Evolutionary conservation across 768 basidiomycete genomes (phyloP).

Genomic region (Kwoniella mangroviensis): DNA sequence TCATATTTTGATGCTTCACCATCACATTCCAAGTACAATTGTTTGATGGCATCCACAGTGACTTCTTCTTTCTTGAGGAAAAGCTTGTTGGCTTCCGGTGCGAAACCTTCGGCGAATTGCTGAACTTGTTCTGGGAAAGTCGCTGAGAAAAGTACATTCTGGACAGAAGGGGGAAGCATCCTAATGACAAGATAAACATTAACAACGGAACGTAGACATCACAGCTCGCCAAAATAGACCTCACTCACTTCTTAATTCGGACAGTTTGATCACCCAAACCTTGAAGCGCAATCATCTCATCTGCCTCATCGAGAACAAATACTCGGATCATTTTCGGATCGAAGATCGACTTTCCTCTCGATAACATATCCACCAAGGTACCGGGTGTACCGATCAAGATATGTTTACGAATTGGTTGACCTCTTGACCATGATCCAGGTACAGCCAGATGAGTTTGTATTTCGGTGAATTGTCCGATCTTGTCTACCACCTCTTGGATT

Average conservation of each 20-base stretch:
- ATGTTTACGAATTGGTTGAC: slow-evolving; percentile 71
- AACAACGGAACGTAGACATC: not conserved
- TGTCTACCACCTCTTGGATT: slow-evolving; percentile 90
- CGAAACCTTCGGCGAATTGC: slow-evolving; percentile 87
- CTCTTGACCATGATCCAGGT: slow-evolving; percentile 66
- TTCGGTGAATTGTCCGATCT: slow-evolving; percentile 92
- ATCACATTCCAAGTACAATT: slow-evolving; percentile 97
- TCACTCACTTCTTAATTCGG: slow-evolving; percentile 83
- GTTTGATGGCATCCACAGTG: slow-evolving; percentile 88
- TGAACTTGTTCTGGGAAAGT: slow-evolving; percentile 96
- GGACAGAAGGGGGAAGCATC: slow-evolving; percentile 59
- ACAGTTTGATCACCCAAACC: slow-evolving; percentile 87
- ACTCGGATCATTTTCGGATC: slow-evolving; percentile 82
- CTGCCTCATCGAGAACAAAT: slow-evolving; percentile 96
- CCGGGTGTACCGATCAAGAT: slow-evolving; percentile 96
- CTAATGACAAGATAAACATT: slow-evolving; percentile 59
- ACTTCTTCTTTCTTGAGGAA: slow-evolving; percentile 92
- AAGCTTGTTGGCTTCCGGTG: slow-evolving; percentile 94
- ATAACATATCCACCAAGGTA: slow-evolving; percentile 85
- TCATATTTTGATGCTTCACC: slow-evolving; percentile 94
- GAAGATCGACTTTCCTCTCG: slow-evolving; percentile 68
- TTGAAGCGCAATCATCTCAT: slow-evolving; percentile 97
- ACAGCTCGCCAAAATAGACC: not conserved
- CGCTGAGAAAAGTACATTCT: slow-evolving; percentile 96
- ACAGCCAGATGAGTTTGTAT: slow-evolving; percentile 96